A percentile compares a stretch with the other conserved stretches of the same genome.
Evolutionary conservation across 306 rosid species (phyloP).

Genomic region (Gastrolobium bilobum): DNA sequence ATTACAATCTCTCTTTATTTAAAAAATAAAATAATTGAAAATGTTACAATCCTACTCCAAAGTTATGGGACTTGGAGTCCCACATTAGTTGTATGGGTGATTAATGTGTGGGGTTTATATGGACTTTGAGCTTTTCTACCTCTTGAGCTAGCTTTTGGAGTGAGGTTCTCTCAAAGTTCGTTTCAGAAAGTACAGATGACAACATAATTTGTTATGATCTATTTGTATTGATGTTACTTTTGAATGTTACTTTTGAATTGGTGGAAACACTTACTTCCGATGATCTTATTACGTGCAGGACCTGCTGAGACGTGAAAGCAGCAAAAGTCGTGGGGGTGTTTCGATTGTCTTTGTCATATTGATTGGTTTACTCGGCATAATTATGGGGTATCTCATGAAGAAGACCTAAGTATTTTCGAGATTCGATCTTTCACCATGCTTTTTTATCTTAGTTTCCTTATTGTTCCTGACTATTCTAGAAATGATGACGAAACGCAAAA

Average conservation of each 20-base stretch:
- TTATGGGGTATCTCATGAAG: constrained; percentile 81
- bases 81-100: too few relatives aligned
- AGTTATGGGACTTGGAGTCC: too few relatives aligned
- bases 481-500: constrained; percentile 59
- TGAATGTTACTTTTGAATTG: constrained; percentile 35
- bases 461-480: constrained; percentile 57
- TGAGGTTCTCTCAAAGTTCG: too few relatives aligned
- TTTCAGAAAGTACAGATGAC: too few relatives aligned
- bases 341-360: constrained; percentile 70
- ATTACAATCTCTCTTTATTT: too few relatives aligned
- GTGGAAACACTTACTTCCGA: constrained; percentile 3
- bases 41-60: too few relatives aligned
- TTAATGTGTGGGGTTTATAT: too few relatives aligned
- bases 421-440: constrained; percentile 42
- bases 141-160: too few relatives aligned
- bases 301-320: constrained; percentile 72
- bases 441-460: constrained; percentile 50
- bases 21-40: too few relatives aligned
- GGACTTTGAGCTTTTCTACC: too few relatives aligned
- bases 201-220: background rate
- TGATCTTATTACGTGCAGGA: constrained; percentile 66
- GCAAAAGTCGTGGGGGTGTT: constrained; percentile 67
- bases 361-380: constrained; percentile 71
- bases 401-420: constrained; percentile 55
- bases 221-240: constrained; percentile 25